Percentiles rank a stretch among this genome's conserved stretches.
phyloP scores from a whole-genome alignment of 2,329 filamentous ascomycete genomes.

The Xylaria sp. region DNA sequence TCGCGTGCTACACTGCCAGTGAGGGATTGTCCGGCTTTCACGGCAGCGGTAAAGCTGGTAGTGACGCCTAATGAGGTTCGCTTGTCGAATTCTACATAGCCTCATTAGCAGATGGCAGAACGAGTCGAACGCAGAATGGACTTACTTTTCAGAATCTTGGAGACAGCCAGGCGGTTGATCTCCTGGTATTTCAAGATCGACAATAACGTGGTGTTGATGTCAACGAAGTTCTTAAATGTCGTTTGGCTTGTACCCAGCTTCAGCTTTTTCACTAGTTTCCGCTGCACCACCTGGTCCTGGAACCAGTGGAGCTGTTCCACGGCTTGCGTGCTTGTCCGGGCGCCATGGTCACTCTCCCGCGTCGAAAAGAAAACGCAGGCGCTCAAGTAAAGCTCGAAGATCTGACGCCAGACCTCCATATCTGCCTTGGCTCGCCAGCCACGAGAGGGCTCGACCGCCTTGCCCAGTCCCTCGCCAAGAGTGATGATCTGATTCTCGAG shows the following conservation, averaged over 20 bases:
- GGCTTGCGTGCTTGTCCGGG: slow-evolving; percentile 60
- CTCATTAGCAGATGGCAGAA: not conserved
- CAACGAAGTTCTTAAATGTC: slow-evolving; percentile 64
- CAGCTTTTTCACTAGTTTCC: slow-evolving; percentile 55
- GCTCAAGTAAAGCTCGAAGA: slow-evolving; percentile 78
- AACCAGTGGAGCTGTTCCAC: slow-evolving; percentile 66
- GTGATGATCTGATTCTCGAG: slow-evolving; percentile 58
- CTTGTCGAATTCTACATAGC: slow-evolving; percentile 70
- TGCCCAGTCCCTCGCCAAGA: slow-evolving; percentile 60
- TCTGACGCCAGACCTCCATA: slow-evolving; percentile 68
- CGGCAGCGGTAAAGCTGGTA: slow-evolving; percentile 53
- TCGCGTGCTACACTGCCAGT: slow-evolving; percentile 66
- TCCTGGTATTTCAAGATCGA: slow-evolving; percentile 78
- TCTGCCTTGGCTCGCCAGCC: slow-evolving; percentile 57
- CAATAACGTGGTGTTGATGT: slow-evolving; percentile 70
- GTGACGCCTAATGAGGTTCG: slow-evolving; percentile 68
- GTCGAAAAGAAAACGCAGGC: slow-evolving; percentile 78
- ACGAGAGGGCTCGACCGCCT: slow-evolving; percentile 58
- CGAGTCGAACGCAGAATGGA: slow-evolving; percentile 5
- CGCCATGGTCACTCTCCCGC: slow-evolving; percentile 63
- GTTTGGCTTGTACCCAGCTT: slow-evolving; percentile 59
- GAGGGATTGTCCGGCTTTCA: slow-evolving; percentile 56
- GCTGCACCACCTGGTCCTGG: slow-evolving; percentile 58
- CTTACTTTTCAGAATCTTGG: slow-evolving; percentile 80
- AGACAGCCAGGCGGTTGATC: slow-evolving; percentile 70